These are phyloP conservation scores for Saccharum hybrid DNA, from an alignment of 202 grass and related monocot species.

Conservation along the genomic window DNA sequence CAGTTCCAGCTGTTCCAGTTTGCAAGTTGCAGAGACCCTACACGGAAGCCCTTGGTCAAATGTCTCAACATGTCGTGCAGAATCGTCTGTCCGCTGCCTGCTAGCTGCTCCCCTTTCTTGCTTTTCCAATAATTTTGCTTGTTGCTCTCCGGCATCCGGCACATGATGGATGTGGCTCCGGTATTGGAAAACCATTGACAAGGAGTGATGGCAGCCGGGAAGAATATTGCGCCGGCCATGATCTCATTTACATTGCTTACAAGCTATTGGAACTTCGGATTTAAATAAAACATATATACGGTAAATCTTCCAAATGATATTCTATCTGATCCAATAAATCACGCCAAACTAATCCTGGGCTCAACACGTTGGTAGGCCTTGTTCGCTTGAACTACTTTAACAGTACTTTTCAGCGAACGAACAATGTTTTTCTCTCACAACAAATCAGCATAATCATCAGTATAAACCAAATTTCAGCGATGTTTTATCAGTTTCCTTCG, in stretches of 20 bases:
- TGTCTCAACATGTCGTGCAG: conserved; percentile 10
- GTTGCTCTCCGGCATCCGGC: background rate
- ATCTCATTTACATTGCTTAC: conserved; percentile 28
- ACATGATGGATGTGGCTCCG: background rate
- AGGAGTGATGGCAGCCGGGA: background rate
- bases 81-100: conserved; percentile 19
- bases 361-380: too few species aligned
- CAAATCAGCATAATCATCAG: too few species aligned
- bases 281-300: background rate
- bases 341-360: too few species aligned
- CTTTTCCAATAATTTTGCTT: background rate
- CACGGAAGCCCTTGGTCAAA: conserved; percentile 41
- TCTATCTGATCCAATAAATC: too few species aligned
- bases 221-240: conserved; percentile 5
- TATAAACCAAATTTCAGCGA: too few species aligned
- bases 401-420: too few species aligned
- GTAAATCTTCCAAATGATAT: too few species aligned
- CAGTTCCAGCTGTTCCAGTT: background rate
- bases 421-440: too few species aligned
- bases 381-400: too few species aligned
- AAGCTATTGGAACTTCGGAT: background rate
- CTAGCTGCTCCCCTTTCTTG: background rate
- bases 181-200: conserved; percentile 34
- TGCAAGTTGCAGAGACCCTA: conserved; percentile 28
- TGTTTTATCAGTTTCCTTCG: too few species aligned